Percentiles rank a stretch among this genome's conserved stretches.
These are phyloP conservation scores for Solanum dulcamara DNA, from an alignment of 257 asterid genomes.

Conservation along the genomic window DNA sequence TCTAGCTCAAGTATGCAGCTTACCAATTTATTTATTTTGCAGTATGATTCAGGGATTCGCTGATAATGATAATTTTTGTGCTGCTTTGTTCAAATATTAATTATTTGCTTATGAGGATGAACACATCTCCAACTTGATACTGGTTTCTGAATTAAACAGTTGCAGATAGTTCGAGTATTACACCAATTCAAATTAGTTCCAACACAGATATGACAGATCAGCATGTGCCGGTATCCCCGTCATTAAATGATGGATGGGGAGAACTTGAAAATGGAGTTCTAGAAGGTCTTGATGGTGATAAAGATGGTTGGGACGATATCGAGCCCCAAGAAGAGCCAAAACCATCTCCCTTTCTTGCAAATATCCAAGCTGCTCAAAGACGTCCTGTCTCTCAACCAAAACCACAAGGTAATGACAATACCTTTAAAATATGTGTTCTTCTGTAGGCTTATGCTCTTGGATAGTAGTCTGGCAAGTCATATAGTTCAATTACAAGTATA, in stretches of 20 bases:
- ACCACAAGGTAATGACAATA: slow-evolving; percentile 45
- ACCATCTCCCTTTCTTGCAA: slow-evolving; percentile 75
- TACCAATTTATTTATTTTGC: neutral
- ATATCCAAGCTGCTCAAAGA: slow-evolving; percentile 68
- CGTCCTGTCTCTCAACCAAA: slow-evolving; percentile 68
- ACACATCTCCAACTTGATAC: slow-evolving; percentile 6
- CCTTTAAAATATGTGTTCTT: neutral
- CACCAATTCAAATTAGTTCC: slow-evolving; percentile 41
- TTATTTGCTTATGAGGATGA: neutral
- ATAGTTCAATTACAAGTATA: neutral
- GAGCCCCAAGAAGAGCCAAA: slow-evolving; percentile 82
- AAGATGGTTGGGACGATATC: slow-evolving; percentile 90
- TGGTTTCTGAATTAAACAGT: slow-evolving; percentile 23
- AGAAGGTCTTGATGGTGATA: slow-evolving; percentile 44
- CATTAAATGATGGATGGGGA: slow-evolving; percentile 95
- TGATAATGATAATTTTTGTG: neutral
- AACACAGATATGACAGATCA: slow-evolving; percentile 33
- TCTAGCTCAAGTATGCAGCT: slow-evolving; percentile 50
- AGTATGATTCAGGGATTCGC: neutral
- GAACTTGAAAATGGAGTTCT: slow-evolving; percentile 68
- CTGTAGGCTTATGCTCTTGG: neutral
- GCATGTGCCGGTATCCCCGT: slow-evolving; percentile 50
- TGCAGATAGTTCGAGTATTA: slow-evolving; percentile 29
- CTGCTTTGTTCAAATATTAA: neutral
- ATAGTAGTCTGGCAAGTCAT: neutral